Conservation (phyloP, 257 asterid species). For the Echites panduratus region DNA sequence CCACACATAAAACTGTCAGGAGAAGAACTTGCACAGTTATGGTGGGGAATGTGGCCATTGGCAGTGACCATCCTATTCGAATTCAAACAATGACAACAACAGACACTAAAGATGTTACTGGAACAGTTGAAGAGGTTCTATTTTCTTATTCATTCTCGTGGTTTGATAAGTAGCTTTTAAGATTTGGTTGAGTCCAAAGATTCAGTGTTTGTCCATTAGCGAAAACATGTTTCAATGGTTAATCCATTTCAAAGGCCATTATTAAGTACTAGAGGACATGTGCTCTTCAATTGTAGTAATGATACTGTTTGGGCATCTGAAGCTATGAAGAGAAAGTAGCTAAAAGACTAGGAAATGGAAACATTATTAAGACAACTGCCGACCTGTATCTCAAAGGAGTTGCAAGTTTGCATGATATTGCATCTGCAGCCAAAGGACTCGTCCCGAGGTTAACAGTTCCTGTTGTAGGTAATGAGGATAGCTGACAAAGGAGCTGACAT, state of each 20-base stretch:
- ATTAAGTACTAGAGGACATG: not conserved
- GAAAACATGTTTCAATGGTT: not conserved
- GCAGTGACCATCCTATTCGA: conserved; percentile 96
- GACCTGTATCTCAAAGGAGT: not conserved
- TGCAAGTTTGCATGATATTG: not conserved
- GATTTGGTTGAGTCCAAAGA: no score
- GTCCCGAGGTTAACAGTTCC: conserved; percentile 16
- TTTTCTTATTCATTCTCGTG: conserved; percentile 7
- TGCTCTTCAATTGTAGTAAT: not conserved
- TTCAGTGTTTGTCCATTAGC: not conserved
- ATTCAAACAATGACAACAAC: conserved; percentile 97
- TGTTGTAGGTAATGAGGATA: conserved; percentile 84
- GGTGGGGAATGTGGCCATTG: conserved; percentile 96
- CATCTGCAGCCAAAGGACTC: not conserved
- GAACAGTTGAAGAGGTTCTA: conserved; percentile 87
- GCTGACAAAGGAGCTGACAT: conserved; percentile 96
- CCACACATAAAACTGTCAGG: conserved; percentile 79
- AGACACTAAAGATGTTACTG: conserved; percentile 97
- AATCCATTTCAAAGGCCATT: not conserved
- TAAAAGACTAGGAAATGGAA: not conserved
- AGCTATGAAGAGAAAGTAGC: conserved; percentile 1
- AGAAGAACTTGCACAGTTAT: conserved; percentile 89
- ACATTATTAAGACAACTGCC: not conserved
- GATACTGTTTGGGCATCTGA: not conserved
- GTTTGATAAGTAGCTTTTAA: not conserved